Evolutionary conservation across 345 rosid genomes (phyloP).

Genomic region (Mercurialis annua): DNA sequence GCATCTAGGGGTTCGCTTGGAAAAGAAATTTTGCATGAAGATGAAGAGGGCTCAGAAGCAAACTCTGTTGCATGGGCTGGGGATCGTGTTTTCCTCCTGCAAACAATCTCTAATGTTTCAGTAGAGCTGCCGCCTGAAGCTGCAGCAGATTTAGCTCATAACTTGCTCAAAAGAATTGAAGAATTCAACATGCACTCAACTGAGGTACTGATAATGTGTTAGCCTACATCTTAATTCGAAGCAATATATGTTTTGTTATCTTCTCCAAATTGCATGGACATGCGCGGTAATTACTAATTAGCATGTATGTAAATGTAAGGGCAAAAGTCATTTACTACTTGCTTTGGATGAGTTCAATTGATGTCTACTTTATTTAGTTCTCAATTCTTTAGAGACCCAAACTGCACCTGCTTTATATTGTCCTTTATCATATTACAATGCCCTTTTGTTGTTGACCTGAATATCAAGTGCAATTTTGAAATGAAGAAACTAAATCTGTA

Average conservation of each 20-base stretch:
- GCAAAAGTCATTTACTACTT: not conserved
- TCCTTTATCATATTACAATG: not conserved
- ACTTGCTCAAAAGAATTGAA: slow-evolving; percentile 71
- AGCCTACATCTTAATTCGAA: not conserved
- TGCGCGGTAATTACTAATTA: not conserved
- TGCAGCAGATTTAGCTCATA: slow-evolving; percentile 88
- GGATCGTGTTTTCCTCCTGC: slow-evolving; percentile 83
- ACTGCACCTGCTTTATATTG: not conserved
- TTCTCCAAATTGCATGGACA: not conserved
- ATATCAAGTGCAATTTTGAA: not conserved
- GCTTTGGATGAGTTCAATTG: not conserved
- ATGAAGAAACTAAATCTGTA: not conserved
- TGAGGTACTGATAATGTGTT: slow-evolving; percentile 50
- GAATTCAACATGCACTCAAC: slow-evolving; percentile 80
- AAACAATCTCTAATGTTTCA: slow-evolving; percentile 87
- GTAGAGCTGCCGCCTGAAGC: slow-evolving; percentile 75
- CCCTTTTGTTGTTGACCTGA: not conserved
- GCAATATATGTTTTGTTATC: not conserved
- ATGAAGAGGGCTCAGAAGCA: slow-evolving; percentile 36
- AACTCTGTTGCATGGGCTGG: slow-evolving; percentile 81
- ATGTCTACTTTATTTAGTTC: not conserved
- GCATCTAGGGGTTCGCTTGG: slow-evolving; percentile 32
- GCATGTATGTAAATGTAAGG: not conserved
- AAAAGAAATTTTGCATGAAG: slow-evolving; percentile 32
- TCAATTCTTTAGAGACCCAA: not conserved